Evolutionary conservation across 495 filamentous ascomycete species (phyloP).

Genomic region (Penicillium parvum): DNA sequence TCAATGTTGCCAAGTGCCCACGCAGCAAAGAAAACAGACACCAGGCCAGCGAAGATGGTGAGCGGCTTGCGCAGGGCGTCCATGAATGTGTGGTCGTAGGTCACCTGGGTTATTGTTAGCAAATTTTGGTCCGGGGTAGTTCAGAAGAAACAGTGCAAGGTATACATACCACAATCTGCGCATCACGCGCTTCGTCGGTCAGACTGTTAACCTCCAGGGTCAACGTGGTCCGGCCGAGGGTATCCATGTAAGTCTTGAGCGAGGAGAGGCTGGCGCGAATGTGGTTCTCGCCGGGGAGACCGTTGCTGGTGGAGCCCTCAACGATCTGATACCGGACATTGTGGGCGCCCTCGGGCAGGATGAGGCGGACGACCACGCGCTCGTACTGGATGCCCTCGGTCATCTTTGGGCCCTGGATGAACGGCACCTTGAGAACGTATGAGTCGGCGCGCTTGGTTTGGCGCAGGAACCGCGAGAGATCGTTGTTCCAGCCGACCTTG

Average conservation of each 20-base stretch:
- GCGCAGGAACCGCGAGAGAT: constrained; percentile 70
- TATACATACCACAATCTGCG: constrained; percentile 62
- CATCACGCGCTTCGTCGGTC: constrained; percentile 80
- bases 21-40: constrained; percentile 67
- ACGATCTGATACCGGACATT: constrained; percentile 54
- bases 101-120: constrained; percentile 40
- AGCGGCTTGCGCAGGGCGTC: constrained; percentile 83
- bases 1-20: constrained; percentile 78
- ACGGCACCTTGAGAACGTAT: constrained; percentile 91
- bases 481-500: constrained; percentile 88
- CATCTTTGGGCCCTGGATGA: constrained; percentile 86
- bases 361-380: constrained; percentile 70
- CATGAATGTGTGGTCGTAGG: constrained; percentile 76
- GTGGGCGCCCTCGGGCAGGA: constrained; percentile 88
- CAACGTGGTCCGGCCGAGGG: constrained; percentile 78
- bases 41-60: constrained; percentile 68
- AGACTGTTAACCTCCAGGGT: constrained; percentile 78
- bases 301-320: constrained; percentile 36
- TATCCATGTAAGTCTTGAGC: constrained; percentile 90
- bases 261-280: constrained; percentile 51
- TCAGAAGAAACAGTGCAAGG: background rate
- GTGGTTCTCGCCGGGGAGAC: constrained; percentile 30
- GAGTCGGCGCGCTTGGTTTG: constrained; percentile 53
- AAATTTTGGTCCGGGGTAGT: background rate
- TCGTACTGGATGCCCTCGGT: constrained; percentile 82